Percentiles rank a stretch among this genome's conserved stretches.
Evolutionary conservation across 495 filamentous ascomycete genomes (phyloP).

Genomic region (Hypoxylon lienhwacheense): DNA sequence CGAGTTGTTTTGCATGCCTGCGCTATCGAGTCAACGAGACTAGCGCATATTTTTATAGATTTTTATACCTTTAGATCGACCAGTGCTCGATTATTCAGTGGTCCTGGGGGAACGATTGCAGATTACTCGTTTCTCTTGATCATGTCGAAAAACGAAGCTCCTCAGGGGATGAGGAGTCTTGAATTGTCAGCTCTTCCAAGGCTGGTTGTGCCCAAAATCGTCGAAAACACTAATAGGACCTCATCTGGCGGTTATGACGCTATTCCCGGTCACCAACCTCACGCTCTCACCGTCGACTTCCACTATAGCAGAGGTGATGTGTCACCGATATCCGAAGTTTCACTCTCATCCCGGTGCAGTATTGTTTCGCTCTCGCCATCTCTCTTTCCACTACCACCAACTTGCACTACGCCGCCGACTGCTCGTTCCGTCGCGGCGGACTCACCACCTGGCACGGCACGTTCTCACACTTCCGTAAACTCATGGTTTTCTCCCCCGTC

Average conservation of each 20-base stretch:
- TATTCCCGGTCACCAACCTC: conserved; percentile 23
- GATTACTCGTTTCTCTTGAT: background rate
- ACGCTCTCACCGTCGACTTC: conserved; percentile 28
- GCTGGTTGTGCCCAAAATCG: conserved; percentile 10
- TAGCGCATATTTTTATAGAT: conserved; percentile 1
- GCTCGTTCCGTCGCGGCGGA: conserved; percentile 8
- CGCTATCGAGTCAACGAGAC: conserved; percentile 10
- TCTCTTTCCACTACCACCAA: conserved; percentile 30
- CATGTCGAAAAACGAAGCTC: conserved; percentile 9
- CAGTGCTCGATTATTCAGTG: conserved; percentile 7
- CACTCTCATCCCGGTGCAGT: conserved; percentile 17
- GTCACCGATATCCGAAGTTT: conserved; percentile 18
- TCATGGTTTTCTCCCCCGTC: conserved; percentile 32
- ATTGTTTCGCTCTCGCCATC: conserved; percentile 30
- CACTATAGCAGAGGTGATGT: conserved; percentile 18
- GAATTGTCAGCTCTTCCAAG: conserved; percentile 21
- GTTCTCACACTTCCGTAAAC: conserved; percentile 18
- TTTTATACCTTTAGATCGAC: conserved; percentile 6
- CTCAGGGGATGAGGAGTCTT: conserved; percentile 10
- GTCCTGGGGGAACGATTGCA: conserved; percentile 5
- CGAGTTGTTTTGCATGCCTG: background rate
- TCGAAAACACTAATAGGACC: background rate
- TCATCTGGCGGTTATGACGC: background rate
- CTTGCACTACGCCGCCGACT: conserved; percentile 10
- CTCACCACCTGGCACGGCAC: conserved; percentile 17